phyloP scores from a whole-genome alignment of 78 protist species.

The Dictyostelium discoideum region DNA sequence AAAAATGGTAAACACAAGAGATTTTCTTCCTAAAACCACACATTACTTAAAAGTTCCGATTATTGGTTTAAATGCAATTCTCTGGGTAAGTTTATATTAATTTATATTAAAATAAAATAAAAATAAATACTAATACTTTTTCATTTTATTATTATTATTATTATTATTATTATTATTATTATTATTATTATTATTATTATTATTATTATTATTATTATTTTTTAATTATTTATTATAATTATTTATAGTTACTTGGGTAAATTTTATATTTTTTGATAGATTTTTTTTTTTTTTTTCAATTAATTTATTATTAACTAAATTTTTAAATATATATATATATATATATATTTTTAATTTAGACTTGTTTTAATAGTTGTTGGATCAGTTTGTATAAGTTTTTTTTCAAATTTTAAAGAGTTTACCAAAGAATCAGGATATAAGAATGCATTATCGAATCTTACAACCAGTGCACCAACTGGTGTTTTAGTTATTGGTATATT shows the following conservation, averaged over 20 bases:
- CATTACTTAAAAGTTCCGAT: constrained; percentile 62
- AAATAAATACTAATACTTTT: too few relatives aligned
- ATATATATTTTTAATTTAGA: neutral
- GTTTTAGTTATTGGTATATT: constrained; percentile 66
- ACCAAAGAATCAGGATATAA: neutral
- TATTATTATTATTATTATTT: too few relatives aligned
- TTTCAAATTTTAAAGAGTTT: constrained; percentile 24
- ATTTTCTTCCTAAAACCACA: constrained; percentile 63
- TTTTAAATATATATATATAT: neutral
- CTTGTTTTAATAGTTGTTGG: constrained; percentile 46
- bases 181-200: too few relatives aligned
- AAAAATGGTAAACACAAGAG: constrained; percentile 67
- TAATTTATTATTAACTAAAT: neutral
- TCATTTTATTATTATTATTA: too few relatives aligned
- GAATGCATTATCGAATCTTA: constrained; percentile 6
- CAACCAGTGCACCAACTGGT: constrained; percentile 40
- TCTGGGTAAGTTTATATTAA: constrained; percentile 24
- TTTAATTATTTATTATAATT: too few relatives aligned
- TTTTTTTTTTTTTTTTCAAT: neutral
- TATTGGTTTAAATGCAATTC: constrained; percentile 49
- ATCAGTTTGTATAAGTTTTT: constrained; percentile 9
- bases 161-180: too few relatives aligned
- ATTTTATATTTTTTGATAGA: too few relatives aligned
- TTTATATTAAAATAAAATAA: neutral
- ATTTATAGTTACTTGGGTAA: neutral